Evolutionary conservation across 2,329 filamentous ascomycete species (phyloP), one percentile per base, ranked within the genome.

Genomic region (Annulohypoxylon truncatum): DNA sequence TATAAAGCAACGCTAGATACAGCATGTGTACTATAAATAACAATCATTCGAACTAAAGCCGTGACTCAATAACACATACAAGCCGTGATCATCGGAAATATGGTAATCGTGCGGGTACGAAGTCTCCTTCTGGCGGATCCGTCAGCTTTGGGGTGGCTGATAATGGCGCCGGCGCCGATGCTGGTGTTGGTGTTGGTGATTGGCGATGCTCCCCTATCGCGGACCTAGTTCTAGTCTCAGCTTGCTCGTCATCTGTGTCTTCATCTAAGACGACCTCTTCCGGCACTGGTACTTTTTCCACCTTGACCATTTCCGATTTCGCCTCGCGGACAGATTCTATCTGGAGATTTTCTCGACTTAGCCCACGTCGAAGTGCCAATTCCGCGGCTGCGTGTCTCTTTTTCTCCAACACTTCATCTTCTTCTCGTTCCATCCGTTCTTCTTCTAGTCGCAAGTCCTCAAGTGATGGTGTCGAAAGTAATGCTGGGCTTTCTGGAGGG

Each of bases 81-180:
- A 59, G 8, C 44, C 15, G 22, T 24, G 51, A 56, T 67, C 52
- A 86, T 68, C 79, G 78, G 78, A 90, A 87, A 57, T 82, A 81
- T 35, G 88, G 88, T 64, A 90, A 75, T 63, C 87, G 81, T 33
- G 88, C 88, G 3, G 87, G 87, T 20, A 89, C 79, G 69, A 90
- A 90, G 1, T 77, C 69, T 35, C 70, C 72, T 15, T 66, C 53
- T 47, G 70, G 20, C 15, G 67, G 24, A 15, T 70, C 63, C 46
- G 62, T 56, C 10, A 67, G 60, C 53, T 59, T 40, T 13, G 66
- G 51, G 2, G 60, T 57, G 5, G 20, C 24, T 38, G 56, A 35
- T 48, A 51, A 24, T 38, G 46, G 29, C 20, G 46, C 10, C 29
- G 61, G 35, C 22, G 62, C n/a, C 33, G 47, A 13, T 28, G 51